Conservation (phyloP, 306 rosid genomes). For the Quercus suber region DNA sequence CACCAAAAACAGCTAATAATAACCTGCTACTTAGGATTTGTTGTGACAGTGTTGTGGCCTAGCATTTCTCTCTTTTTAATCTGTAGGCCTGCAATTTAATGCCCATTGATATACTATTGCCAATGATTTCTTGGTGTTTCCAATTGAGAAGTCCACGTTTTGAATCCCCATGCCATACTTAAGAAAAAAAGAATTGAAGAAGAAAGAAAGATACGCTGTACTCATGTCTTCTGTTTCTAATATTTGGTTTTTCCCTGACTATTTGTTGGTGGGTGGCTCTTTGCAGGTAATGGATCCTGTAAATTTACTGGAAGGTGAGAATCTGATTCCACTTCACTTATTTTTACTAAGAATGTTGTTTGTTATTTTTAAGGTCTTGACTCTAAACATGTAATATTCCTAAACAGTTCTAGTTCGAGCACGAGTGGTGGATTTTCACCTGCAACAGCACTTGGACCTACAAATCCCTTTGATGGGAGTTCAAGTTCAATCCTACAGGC, state of each 20-base stretch:
- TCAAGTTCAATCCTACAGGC: constrained; percentile 36
- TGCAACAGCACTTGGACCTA: constrained; percentile 47
- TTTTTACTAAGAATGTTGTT: not conserved
- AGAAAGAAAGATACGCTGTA: too few relatives aligned
- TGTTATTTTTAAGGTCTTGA: not conserved
- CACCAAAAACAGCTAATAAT: too few relatives aligned
- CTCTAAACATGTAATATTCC: constrained; percentile 23
- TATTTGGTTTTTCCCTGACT: not conserved
- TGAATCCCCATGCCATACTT: too few relatives aligned
- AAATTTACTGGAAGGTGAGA: constrained; percentile 78
- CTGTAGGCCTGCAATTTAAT: not conserved
- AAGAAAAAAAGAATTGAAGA: too few relatives aligned
- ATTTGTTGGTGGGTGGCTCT: not conserved
- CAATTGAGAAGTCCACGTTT: too few relatives aligned
- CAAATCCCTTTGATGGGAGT: constrained; percentile 40
- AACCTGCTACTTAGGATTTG: too few relatives aligned
- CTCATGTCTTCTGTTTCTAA: not conserved
- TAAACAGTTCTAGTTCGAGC: constrained; percentile 60
- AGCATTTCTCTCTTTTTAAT: too few relatives aligned
- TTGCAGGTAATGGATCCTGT: constrained; percentile 88
- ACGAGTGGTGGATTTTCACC: constrained; percentile 37
- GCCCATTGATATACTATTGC: not conserved
- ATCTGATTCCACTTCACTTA: constrained; percentile 1
- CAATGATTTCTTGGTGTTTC: too few relatives aligned
- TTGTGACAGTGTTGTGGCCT: too few relatives aligned